phyloP scores from a whole-genome alignment of 2,329 filamentous ascomycete species.

The Arthrobotrys musiformis region DNA sequence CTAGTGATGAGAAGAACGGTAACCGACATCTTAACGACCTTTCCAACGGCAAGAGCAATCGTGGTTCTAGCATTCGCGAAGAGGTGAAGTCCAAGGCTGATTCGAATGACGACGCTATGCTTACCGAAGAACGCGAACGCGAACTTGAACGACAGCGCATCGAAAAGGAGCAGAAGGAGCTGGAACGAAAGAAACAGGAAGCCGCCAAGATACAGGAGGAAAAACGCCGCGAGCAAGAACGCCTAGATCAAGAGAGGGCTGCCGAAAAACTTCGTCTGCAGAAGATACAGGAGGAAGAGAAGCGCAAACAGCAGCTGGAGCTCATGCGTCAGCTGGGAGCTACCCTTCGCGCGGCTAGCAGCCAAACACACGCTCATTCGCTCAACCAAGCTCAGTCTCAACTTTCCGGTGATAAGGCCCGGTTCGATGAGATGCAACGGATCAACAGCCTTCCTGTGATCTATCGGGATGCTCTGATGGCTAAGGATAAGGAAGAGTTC shows the following conservation, averaged over 20 bases:
- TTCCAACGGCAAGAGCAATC: conserved; percentile 48
- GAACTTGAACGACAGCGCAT: conserved; percentile 42
- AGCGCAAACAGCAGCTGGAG: conserved; percentile 14
- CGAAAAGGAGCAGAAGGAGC: conserved; percentile 40
- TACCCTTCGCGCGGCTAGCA: conserved; percentile 3
- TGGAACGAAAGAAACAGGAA: conserved; percentile 45
- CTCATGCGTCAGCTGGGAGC: conserved; percentile 17
- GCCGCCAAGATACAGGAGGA: conserved; percentile 25
- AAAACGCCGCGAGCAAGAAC: conserved; percentile 42
- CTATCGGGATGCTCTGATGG: conserved; percentile 25
- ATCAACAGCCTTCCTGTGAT: conserved; percentile 36
- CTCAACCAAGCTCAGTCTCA: conserved; percentile 13
- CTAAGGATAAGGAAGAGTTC: conserved; percentile 35
- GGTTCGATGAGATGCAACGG: conserved; percentile 38
- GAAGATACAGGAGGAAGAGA: conserved; percentile 35
- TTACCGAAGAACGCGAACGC: conserved; percentile 41
- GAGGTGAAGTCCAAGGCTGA: conserved; percentile 41
- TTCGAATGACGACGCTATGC: conserved; percentile 35
- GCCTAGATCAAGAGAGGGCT: conserved; percentile 26
- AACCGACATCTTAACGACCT: conserved; percentile 44
- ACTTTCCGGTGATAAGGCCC: conserved; percentile 3
- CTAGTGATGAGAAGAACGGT: conserved; percentile 30
- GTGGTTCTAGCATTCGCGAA: conserved; percentile 41
- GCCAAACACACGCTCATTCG: background rate
- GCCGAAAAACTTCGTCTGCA: conserved; percentile 24